Base-by-base conservation (phyloP, 1,139 yeast genomes). In the Debaryomycetaceae sp. region DNA sequence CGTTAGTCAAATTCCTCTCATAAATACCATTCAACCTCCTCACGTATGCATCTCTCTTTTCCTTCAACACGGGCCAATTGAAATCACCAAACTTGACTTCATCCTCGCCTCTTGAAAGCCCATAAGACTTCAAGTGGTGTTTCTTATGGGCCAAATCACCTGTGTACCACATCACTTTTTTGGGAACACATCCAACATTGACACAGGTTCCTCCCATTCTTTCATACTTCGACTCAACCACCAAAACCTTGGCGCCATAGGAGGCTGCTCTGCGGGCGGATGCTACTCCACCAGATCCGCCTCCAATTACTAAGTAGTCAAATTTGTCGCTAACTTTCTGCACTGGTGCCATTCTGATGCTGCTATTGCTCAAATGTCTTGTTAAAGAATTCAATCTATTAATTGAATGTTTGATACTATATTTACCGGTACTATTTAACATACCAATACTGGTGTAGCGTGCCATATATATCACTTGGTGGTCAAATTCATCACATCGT, bases 211-310 rank as follows among this genome's bases (percentile, higher is more conserved):
- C 99, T 45, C 99, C 99, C 66, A 95, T 77, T 55, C 67, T 70
- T 45, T 70, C 58, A 48, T 73, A 82, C 47, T 83, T 80, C 36
- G 88, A 81, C 66, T 93, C 99, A 47, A 93, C 76, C 36, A 93
- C 62, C 50, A 91, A 74, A 1, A 95, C 86, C 55, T 89, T 88
- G 31, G 95, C 96, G 24, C 99, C 99, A 57, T 90, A 83, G 40
- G 84, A 80, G 42, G 98, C 96, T 9, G 99, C 99, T 58, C 98
- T 82, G 65, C 99, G 83, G 20, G 97, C 96, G 23, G 96, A 85
- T 17, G 99, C 97, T 40, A 93, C 97, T 54, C 99, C 99, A 43
- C 98, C 99, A 36, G 97, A 89, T n/a, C 99, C 99, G 49, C 99
- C 99, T 41, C 99, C 99, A 56, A 93, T 93, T 49, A 93, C 99